A percentile compares a stretch with the other conserved stretches of the same genome.
phyloP scores from a whole-genome alignment of 2,329 filamentous ascomycete genomes.

The Xylariaceae sp. region DNA sequence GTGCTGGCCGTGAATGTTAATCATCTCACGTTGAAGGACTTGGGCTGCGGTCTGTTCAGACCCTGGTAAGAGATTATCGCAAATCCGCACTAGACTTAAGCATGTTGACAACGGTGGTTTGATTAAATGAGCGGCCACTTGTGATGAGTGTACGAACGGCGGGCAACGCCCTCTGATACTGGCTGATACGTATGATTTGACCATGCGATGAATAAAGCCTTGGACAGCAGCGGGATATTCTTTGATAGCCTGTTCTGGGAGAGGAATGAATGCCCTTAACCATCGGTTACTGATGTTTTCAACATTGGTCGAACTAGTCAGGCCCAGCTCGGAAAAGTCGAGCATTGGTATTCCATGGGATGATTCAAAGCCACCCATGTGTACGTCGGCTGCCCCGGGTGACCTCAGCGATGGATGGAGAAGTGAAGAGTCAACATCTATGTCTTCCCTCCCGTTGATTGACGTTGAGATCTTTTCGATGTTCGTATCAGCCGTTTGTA shows the following conservation, averaged over 20 bases:
- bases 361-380: background rate
- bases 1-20: constrained; percentile 32
- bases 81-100: constrained; percentile 40
- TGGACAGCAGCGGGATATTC: constrained; percentile 38
- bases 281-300: constrained; percentile 48
- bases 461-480: background rate
- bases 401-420: background rate
- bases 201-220: constrained; percentile 39
- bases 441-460: background rate
- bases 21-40: constrained; percentile 43
- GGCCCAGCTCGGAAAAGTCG: constrained; percentile 35
- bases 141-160: constrained; percentile 44
- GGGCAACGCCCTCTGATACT: constrained; percentile 38
- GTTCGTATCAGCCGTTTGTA: background rate
- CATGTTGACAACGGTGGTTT: constrained; percentile 39
- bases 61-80: constrained; percentile 34
- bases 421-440: background rate
- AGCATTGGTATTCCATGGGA: constrained; percentile 14
- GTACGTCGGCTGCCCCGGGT: background rate
- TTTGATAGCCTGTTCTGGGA: constrained; percentile 42
- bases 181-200: constrained; percentile 43
- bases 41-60: constrained; percentile 32
- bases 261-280: constrained; percentile 46
- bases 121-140: constrained; percentile 27
- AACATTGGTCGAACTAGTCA: constrained; percentile 45